These are phyloP conservation scores for Mortierella sp. DNA, from an alignment of 371 early-diverging fungal species.

Conservation along the genomic window DNA sequence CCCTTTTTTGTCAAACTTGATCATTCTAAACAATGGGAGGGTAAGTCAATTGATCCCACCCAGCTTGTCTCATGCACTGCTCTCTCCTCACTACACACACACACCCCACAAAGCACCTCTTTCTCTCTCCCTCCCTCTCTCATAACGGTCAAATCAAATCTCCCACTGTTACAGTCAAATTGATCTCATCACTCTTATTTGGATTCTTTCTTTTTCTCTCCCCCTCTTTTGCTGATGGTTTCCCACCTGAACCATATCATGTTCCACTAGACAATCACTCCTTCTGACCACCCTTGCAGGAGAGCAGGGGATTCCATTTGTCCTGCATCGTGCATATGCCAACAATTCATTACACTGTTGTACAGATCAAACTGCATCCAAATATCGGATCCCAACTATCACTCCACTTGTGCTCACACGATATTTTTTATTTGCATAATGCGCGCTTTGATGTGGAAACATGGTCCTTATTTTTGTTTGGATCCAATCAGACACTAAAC, in stretches of 20 bases:
- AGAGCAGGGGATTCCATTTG: neutral
- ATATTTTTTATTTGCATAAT: slow-evolving; percentile 1
- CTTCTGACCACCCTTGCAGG: neutral
- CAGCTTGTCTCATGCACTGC: neutral
- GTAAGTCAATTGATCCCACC: slow-evolving; percentile 24
- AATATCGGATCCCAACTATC: neutral
- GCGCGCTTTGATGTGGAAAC: neutral
- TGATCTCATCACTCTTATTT: no score
- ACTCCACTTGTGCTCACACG: neutral
- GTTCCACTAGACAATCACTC: neutral
- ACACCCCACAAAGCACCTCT: no score
- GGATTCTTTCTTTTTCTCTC: no score
- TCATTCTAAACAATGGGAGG: slow-evolving; percentile 36
- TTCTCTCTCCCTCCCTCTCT: neutral
- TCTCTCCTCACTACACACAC: neutral
- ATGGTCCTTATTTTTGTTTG: neutral
- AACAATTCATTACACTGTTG: neutral
- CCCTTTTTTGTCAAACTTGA: slow-evolving; percentile 9
- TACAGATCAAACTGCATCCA: neutral
- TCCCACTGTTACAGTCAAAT: no score
- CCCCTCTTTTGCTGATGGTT: no score
- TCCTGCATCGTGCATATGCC: neutral
- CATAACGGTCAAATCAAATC: no score
- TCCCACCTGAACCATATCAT: neutral
- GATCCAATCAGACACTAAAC: neutral